Evolutionary conservation across 2,329 filamentous ascomycete genomes (phyloP), one percentile per base, ranked within the genome.

Genomic region (Ophiosphaerella korrae): DNA sequence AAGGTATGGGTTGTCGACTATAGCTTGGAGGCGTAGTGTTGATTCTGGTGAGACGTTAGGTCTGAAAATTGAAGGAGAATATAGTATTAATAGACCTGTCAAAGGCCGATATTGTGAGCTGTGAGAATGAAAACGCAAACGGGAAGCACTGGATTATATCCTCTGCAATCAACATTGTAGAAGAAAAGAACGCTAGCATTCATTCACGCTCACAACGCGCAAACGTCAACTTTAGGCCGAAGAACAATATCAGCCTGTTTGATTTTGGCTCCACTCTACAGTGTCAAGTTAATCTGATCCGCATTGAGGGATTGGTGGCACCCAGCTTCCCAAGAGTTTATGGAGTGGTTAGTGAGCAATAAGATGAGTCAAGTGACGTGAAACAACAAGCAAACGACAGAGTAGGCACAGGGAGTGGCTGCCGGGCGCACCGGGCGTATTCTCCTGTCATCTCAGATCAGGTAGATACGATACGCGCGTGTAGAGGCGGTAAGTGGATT

Each of bases 301-400:
- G 24, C 36, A 37, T 46, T 31, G 42, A 43, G 29, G 12, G 36
- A 42, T 42, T 46, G 42, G 48, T 24, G 38, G n/a, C 41, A 12
- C 16, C 34, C n/a, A 7, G 18, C 34, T 42, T 13, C 21, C 42
- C 21, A 48, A 26, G 46, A 33, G 42, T 24, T 38, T 51, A 42
- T 13, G 24, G 21, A 13, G 36, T 24, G 29, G 39, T 4, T 31
- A 31, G 14, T 23, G 14, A 47, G 35, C 43, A 35, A 24, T 5
- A 39, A 36, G 32, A 23, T 35, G 39, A 40, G 44, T 44, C 44
- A 52, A 47, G 31, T 48, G 44, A 52, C 49, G 14, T 46, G 47
- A 47, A 48, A 44, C 45, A 46, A 52, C 38, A 34, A 33, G 34
- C 35, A 33, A 16, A 18, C 13, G 35, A 31, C 6, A 39, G 36